These are phyloP conservation scores for Puya raimondii DNA, from an alignment of 176 grass and related monocot species.

Conservation along the genomic window DNA sequence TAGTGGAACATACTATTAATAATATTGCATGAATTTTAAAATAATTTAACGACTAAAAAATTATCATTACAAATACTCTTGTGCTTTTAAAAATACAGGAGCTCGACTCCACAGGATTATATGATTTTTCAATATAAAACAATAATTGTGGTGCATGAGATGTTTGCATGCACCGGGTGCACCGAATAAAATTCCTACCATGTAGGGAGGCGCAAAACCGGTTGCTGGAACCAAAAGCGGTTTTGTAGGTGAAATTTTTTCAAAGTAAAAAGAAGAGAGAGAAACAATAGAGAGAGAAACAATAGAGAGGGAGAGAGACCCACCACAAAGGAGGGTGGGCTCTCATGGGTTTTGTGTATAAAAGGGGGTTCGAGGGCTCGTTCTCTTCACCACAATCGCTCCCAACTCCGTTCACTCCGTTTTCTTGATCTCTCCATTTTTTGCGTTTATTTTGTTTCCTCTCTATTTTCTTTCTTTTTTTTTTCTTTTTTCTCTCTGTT, in stretches of 20 bases:
- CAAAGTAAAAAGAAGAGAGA: too few relatives aligned
- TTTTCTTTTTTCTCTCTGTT: neutral
- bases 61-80: too few relatives aligned
- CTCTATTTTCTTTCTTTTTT: neutral
- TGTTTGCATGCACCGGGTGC: too few relatives aligned
- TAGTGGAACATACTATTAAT: too few relatives aligned
- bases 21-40: too few relatives aligned
- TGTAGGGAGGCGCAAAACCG: neutral
- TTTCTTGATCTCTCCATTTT: neutral
- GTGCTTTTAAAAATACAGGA: too few relatives aligned
- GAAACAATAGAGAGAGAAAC: neutral
- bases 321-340: neutral
- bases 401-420: conserved; percentile 38
- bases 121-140: too few relatives aligned
- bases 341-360: conserved; percentile 17
- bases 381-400: conserved; percentile 21
- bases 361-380: conserved; percentile 18
- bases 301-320: neutral
- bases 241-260: neutral
- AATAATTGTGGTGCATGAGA: too few relatives aligned
- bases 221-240: neutral
- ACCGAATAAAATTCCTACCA: neutral
- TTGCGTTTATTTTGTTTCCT: conserved; percentile 4
- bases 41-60: too few relatives aligned
- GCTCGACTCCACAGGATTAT: too few relatives aligned